Conservation (phyloP, 805 yeast genomes). For the Monosporozyma aquatica region DNA sequence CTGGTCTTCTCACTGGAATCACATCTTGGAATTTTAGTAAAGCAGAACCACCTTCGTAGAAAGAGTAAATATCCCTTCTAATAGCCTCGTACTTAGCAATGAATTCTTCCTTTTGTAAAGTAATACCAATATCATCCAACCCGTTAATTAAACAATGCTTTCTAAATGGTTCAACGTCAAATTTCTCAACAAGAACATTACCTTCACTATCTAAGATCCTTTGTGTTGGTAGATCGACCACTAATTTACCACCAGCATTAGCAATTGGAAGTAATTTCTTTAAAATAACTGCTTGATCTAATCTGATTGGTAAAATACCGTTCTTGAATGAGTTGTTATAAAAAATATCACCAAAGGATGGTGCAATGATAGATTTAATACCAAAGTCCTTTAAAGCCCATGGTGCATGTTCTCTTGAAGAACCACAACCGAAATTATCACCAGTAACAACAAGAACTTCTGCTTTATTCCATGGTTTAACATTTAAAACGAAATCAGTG, state of each 20-base stretch:
- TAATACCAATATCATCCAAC: slow-evolving; percentile 93
- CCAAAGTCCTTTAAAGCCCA: slow-evolving; percentile 99
- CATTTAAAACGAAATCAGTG: slow-evolving; percentile 89
- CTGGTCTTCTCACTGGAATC: slow-evolving; percentile 5
- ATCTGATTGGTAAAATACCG: slow-evolving; percentile 85
- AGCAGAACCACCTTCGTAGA: slow-evolving; percentile 83
- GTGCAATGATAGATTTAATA: slow-evolving; percentile 91
- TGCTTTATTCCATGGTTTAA: slow-evolving; percentile 70
- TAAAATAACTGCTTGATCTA: slow-evolving; percentile 65
- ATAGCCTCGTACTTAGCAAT: slow-evolving; percentile 65
- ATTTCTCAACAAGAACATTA: slow-evolving; percentile 68
- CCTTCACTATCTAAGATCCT: slow-evolving; percentile 58
- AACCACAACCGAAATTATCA: slow-evolving; percentile 97
- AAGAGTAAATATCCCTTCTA: slow-evolving; percentile 76
- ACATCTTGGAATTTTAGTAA: slow-evolving; percentile 30
- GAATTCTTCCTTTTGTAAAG: slow-evolving; percentile 78
- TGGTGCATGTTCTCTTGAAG: slow-evolving; percentile 98
- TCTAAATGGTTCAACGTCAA: slow-evolving; percentile 86
- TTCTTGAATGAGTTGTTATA: slow-evolving; percentile 95
- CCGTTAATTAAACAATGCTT: slow-evolving; percentile 93
- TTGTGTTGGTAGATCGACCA: slow-evolving; percentile 83
- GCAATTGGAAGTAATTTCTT: slow-evolving; percentile 77
- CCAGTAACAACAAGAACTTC: slow-evolving; percentile 87
- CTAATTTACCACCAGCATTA: slow-evolving; percentile 53
- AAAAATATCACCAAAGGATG: slow-evolving; percentile 97